A percentile compares a stretch with the other conserved stretches of the same genome.
phyloP scores from a whole-genome alignment of 2,329 filamentous ascomycete species.

The Sporothrix protearum region DNA sequence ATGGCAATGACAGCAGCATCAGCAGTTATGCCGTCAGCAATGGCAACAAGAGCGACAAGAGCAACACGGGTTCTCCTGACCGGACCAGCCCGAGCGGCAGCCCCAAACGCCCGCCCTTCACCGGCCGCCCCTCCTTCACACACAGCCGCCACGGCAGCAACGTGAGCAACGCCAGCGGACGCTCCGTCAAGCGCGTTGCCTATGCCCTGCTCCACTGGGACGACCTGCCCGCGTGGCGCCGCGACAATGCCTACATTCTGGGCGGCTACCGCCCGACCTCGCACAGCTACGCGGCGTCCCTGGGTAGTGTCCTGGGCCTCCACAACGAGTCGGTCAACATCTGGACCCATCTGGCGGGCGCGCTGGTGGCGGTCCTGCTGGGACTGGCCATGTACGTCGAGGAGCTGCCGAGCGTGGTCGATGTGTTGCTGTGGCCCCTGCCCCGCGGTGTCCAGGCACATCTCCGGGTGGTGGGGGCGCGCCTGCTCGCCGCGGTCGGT shows the following conservation, averaged over 20 bases:
- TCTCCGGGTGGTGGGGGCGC: neutral
- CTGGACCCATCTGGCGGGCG: slow-evolving; percentile 63
- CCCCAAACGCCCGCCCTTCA: neutral
- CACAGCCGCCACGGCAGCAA: slow-evolving; percentile 18
- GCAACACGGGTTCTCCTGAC: neutral
- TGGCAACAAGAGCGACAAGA: neutral
- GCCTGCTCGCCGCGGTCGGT: neutral
- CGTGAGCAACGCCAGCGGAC: slow-evolving; percentile 30
- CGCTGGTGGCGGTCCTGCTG: slow-evolving; percentile 53
- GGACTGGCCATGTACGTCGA: slow-evolving; percentile 51
- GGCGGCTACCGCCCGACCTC: slow-evolving; percentile 52
- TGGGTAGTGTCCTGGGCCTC: slow-evolving; percentile 50
- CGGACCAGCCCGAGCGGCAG: neutral
- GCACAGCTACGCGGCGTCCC: slow-evolving; percentile 46
- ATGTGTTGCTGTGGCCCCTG: slow-evolving; percentile 10
- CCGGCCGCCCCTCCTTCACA: neutral
- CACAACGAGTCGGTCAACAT: slow-evolving; percentile 64
- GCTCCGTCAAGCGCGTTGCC: slow-evolving; percentile 22
- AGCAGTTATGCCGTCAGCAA: neutral
- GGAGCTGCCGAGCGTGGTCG: neutral
- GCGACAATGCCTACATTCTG: slow-evolving; percentile 56
- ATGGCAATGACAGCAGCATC: neutral
- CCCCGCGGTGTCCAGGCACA: neutral
- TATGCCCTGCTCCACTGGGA: slow-evolving; percentile 51
- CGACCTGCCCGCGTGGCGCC: slow-evolving; percentile 56